These are phyloP conservation scores for Phytopythium chamaehyphon DNA, from an alignment of 352 stramenopile genomes.

Conservation along the genomic window DNA sequence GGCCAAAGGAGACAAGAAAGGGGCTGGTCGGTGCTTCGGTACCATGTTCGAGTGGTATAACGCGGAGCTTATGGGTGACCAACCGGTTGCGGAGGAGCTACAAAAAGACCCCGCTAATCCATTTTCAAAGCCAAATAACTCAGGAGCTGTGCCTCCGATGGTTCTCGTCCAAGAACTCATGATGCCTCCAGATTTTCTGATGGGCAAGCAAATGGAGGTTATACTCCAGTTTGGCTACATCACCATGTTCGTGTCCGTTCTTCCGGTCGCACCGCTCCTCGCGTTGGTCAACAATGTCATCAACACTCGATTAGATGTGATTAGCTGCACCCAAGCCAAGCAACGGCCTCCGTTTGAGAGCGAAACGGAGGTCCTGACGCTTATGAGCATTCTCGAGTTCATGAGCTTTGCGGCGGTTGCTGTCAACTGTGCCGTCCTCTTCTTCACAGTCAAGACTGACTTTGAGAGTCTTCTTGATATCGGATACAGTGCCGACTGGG, in stretches of 20 bases:
- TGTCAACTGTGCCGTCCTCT: slow-evolving; percentile 73
- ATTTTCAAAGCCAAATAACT: slow-evolving; percentile 3
- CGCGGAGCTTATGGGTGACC: slow-evolving; percentile 19
- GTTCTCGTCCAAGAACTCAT: slow-evolving; percentile 72
- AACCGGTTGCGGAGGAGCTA: background rate
- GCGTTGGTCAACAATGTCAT: slow-evolving; percentile 86
- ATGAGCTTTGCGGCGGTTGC: slow-evolving; percentile 88
- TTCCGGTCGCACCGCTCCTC: slow-evolving; percentile 86
- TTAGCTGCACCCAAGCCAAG: slow-evolving; percentile 73
- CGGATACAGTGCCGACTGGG: slow-evolving; percentile 10
- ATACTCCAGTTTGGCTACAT: slow-evolving; percentile 93
- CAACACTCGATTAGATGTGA: slow-evolving; percentile 83
- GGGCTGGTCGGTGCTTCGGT: slow-evolving; percentile 1
- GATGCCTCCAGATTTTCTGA: slow-evolving; percentile 58
- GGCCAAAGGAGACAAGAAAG: slow-evolving; percentile 3
- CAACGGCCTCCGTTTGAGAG: slow-evolving; percentile 70
- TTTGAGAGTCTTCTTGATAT: slow-evolving; percentile 52
- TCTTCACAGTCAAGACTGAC: slow-evolving; percentile 59
- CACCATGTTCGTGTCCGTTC: slow-evolving; percentile 92
- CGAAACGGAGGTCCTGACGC: slow-evolving; percentile 87
- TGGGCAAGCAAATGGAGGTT: slow-evolving; percentile 79
- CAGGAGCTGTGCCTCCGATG: slow-evolving; percentile 23
- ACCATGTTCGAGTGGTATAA: slow-evolving; percentile 57
- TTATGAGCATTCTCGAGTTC: slow-evolving; percentile 87
- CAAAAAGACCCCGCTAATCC: background rate